These are phyloP conservation scores for Schwanniomyces pseudopolymorphus DNA, from an alignment of 805 yeast genomes.

Conservation along the genomic window DNA sequence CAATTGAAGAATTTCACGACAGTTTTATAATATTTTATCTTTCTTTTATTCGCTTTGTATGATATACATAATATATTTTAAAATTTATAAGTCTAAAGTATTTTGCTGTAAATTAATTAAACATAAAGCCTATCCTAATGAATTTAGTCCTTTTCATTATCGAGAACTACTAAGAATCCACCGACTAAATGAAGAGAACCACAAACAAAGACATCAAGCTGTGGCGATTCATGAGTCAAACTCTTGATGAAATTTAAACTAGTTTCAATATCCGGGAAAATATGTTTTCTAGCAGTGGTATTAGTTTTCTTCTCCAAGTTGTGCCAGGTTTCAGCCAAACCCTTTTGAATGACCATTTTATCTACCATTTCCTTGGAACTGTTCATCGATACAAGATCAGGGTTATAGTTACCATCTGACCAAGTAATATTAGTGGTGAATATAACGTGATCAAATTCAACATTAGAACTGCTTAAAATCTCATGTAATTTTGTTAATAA, in stretches of 20 bases:
- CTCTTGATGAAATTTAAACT: conserved; percentile 57
- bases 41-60: conserved; percentile 3
- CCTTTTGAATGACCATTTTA: conserved; percentile 75
- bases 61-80: background rate
- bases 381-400: conserved; percentile 84
- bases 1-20: conserved; percentile 6
- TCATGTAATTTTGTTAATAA: conserved; percentile 56
- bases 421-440: conserved; percentile 93
- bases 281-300: conserved; percentile 38
- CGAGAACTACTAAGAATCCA: conserved; percentile 84
- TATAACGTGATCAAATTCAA: conserved; percentile 69
- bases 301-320: conserved; percentile 30
- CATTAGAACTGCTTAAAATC: conserved; percentile 33
- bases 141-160: conserved; percentile 36
- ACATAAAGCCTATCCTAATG: background rate
- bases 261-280: conserved; percentile 75
- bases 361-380: conserved; percentile 78
- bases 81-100: background rate
- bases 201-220: conserved; percentile 78
- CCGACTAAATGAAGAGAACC: conserved; percentile 96
- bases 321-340: conserved; percentile 70
- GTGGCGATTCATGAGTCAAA: conserved; percentile 34
- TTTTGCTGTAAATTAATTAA: background rate
- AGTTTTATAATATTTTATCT: conserved; percentile 4
- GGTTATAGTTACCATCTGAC: conserved; percentile 75